A percentile compares a stretch with the other conserved stretches of the same genome.
Conservation (phyloP, 441 rosid genomes). For the Pelargonium cotyledonis region DNA sequence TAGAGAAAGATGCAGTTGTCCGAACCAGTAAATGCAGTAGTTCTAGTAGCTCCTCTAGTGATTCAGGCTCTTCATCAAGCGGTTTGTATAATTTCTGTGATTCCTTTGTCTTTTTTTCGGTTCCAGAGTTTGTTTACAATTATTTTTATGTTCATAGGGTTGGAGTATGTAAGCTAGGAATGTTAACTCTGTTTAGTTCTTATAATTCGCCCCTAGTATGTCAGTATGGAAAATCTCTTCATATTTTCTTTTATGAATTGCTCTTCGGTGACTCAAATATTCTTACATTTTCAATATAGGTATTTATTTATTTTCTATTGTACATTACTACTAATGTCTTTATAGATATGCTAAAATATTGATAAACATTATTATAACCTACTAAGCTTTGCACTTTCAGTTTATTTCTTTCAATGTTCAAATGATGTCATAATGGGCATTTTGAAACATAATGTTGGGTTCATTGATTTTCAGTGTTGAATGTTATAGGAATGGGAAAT, state of each 20-base stretch:
- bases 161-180: not conserved
- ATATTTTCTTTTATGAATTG: too few relatives aligned
- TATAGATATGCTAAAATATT: not conserved
- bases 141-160: not conserved
- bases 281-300: not conserved
- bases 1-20: conserved; percentile 50
- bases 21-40: conserved; percentile 46
- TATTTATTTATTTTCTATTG: not conserved
- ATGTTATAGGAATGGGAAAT: too few relatives aligned
- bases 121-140: not conserved
- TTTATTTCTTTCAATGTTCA: not conserved
- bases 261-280: not conserved
- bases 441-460: too few relatives aligned
- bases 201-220: not conserved
- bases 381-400: not conserved
- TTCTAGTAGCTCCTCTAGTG: conserved; percentile 66
- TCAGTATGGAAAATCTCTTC: not conserved
- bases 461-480: too few relatives aligned
- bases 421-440: not conserved
- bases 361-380: not conserved
- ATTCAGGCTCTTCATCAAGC: conserved; percentile 67
- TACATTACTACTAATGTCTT: not conserved
- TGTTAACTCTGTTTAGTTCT: not conserved
- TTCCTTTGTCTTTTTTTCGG: not conserved
- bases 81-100: conserved; percentile 43